These are phyloP conservation scores for Ceratocystis variospora DNA, from an alignment of 2,329 filamentous ascomycete genomes.

Conservation along the genomic window DNA sequence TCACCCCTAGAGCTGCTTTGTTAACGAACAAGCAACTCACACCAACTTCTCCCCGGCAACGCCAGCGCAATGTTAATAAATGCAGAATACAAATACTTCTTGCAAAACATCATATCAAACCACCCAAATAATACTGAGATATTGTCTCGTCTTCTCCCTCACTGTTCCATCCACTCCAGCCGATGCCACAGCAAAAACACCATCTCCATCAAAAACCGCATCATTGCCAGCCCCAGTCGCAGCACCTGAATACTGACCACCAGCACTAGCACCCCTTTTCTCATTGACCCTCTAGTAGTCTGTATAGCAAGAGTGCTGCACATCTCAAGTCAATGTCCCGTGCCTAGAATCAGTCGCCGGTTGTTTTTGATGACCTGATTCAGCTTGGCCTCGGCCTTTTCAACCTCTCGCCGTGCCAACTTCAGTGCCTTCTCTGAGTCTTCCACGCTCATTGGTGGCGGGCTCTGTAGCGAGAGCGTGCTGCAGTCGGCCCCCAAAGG, in stretches of 20 bases:
- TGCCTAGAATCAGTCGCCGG: slow-evolving; percentile 36
- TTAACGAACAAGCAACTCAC: too few relatives aligned
- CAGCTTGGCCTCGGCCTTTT: slow-evolving; percentile 48
- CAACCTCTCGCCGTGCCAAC: slow-evolving; percentile 44
- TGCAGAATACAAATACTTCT: too few relatives aligned
- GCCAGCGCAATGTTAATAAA: too few relatives aligned
- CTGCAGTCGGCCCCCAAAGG: neutral
- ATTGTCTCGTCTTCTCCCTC: neutral
- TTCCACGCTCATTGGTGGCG: slow-evolving; percentile 46
- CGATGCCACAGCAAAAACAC: slow-evolving; percentile 17
- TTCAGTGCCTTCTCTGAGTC: slow-evolving; percentile 46
- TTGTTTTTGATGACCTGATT: slow-evolving; percentile 49
- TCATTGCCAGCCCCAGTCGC: slow-evolving; percentile 19
- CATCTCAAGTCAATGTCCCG: slow-evolving; percentile 18
- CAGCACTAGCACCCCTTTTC: slow-evolving; percentile 19
- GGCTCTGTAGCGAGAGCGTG: slow-evolving; percentile 25
- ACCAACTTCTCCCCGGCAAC: too few relatives aligned
- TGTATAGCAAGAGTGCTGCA: slow-evolving; percentile 18
- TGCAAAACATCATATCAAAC: too few relatives aligned
- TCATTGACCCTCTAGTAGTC: slow-evolving; percentile 17
- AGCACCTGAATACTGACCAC: slow-evolving; percentile 20
- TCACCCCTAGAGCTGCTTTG: too few relatives aligned
- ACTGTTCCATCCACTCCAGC: slow-evolving; percentile 9
- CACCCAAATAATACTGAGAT: neutral
- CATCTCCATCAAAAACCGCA: slow-evolving; percentile 20